Conservation (phyloP, 495 filamentous ascomycete species). For the Lepraria neglecta region DNA sequence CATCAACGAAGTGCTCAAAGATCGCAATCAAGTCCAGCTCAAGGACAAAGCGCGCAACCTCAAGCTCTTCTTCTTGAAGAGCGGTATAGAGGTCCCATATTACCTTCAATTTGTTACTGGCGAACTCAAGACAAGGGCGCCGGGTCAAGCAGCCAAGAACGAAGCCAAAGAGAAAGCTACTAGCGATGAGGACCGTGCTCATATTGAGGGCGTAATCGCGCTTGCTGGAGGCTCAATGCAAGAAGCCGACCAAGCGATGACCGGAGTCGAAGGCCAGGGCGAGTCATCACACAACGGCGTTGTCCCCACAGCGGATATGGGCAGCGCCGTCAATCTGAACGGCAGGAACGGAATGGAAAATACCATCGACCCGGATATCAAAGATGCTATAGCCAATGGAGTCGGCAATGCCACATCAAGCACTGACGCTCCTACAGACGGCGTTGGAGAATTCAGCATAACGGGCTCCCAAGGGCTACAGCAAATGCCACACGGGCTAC, state of each 20-base stretch:
- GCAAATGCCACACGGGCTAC: background rate
- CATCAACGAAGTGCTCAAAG: conserved; percentile 79
- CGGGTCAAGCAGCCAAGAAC: conserved; percentile 70
- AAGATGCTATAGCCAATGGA: background rate
- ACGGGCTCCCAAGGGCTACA: background rate
- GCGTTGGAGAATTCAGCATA: background rate
- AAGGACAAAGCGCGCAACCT: conserved; percentile 94
- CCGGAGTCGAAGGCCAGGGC: conserved; percentile 3
- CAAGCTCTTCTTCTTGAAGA: conserved; percentile 94
- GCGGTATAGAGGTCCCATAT: conserved; percentile 84
- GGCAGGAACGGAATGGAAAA: background rate
- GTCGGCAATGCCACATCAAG: background rate
- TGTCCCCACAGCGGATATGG: conserved; percentile 7
- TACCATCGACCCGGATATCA: background rate
- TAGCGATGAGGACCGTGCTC: conserved; percentile 64
- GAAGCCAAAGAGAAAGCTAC: conserved; percentile 69
- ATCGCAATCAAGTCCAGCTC: conserved; percentile 88
- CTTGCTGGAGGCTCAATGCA: conserved; percentile 38
- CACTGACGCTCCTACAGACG: no score
- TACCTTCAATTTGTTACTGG: conserved; percentile 88
- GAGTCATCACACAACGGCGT: conserved; percentile 3
- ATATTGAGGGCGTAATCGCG: conserved; percentile 64
- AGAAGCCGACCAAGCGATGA: conserved; percentile 21
- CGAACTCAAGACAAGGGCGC: conserved; percentile 87
- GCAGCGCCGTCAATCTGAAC: background rate